A percentile compares a stretch with the other conserved stretches of the same genome.
Conservation (phyloP, 1,139 yeast genomes). For the Candida glucosophila region DNA sequence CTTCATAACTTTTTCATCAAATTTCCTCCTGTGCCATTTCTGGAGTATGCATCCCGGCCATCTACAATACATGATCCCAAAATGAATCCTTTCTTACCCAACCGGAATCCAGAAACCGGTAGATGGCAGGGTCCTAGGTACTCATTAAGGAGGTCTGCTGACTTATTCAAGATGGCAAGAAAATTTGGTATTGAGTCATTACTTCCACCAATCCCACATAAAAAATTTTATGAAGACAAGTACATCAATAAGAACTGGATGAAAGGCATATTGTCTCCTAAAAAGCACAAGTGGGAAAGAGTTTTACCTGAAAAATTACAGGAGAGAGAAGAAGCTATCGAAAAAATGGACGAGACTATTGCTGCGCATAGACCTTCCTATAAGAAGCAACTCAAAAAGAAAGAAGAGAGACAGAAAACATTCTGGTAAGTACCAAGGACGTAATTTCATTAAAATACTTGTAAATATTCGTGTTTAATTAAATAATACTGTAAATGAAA, state of each 20-base stretch:
- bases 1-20: slow-evolving; percentile 70
- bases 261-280: slow-evolving; percentile 72
- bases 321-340: slow-evolving; percentile 59
- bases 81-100: slow-evolving; percentile 85
- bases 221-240: slow-evolving; percentile 74
- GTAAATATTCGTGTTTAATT: slow-evolving; percentile 1
- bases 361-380: slow-evolving; percentile 56
- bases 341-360: slow-evolving; percentile 65
- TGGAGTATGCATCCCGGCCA: slow-evolving; percentile 55
- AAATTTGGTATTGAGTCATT: slow-evolving; percentile 73
- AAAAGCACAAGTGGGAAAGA: slow-evolving; percentile 77
- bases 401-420: slow-evolving; percentile 35
- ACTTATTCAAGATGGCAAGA: slow-evolving; percentile 73
- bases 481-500: not conserved
- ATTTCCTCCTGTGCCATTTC: slow-evolving; percentile 82
- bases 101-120: slow-evolving; percentile 75
- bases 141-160: slow-evolving; percentile 80
- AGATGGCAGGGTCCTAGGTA: slow-evolving; percentile 70
- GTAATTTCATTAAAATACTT: too few relatives aligned
- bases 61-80: slow-evolving; percentile 56
- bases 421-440: slow-evolving; percentile 35
- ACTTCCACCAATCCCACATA: slow-evolving; percentile 66
- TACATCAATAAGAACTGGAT: slow-evolving; percentile 62
- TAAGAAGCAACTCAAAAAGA: slow-evolving; percentile 47
- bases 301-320: slow-evolving; percentile 52